Evolutionary conservation across 2,329 filamentous ascomycete genomes (phyloP), one percentile per base, ranked within the genome.

Genomic region (Clarireedia monteithiana): DNA sequence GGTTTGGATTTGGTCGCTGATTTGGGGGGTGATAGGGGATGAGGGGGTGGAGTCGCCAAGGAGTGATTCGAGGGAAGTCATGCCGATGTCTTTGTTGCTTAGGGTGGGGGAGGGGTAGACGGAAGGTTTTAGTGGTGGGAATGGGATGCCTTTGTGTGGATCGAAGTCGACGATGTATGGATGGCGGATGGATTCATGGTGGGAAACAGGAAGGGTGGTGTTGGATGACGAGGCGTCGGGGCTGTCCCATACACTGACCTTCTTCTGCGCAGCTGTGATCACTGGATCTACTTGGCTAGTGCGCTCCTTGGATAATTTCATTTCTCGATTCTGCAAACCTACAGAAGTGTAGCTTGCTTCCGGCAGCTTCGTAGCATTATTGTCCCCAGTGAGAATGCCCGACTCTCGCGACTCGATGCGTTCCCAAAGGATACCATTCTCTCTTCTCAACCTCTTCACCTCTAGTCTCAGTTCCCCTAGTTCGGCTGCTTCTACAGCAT

Each of bases 401-500:
- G 36, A 38, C 40, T 40, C 48, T 30, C 26, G 14, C 9, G 55
- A 45, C 44, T 56, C 40, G 45, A 57, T 26, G 12, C 49, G 53
- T 20, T 20, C 27, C 55, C 53, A 53, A 14, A 64, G 50, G 2
- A 46, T 9, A 1, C 40, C 36, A 57, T 62, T 64, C 7, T 64
- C 61, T 14, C 51, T 60, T 48, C 50, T 55, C 34, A 65, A 50
- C 34, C 26, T 48, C n/a, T 61, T 56, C 39, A 63, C 56, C 40
- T 63, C 64, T 4, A 44, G 27, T 20, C 63, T 55, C 20, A 64
- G 47, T 6, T 59, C 53, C 3, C 26, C 23, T 34, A 59, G n/a
- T 27, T 59, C 51, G 9, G 42, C 51, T 4, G 55, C 10, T n/a
- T 34, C 46, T n/a, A 47, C 39, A 30, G 27, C 12, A 5, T 2